Base-by-base conservation (phyloP, 2,329 filamentous ascomycete genomes). In the Stachybotrys chartarum region DNA sequence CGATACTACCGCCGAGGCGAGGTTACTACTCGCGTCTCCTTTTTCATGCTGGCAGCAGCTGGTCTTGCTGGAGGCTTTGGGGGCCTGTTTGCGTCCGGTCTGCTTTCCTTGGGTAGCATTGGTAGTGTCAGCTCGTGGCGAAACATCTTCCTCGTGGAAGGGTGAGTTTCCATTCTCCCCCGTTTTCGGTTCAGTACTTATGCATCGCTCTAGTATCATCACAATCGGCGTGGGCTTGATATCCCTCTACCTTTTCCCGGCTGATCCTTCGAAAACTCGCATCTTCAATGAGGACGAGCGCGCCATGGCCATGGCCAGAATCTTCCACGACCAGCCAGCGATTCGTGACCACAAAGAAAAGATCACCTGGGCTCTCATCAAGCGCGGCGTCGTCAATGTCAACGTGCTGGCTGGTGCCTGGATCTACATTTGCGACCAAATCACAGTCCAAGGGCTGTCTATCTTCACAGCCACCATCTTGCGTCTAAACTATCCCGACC, bases 111-210 rank as follows among this genome's bases (percentile, higher is more conserved):
- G 17, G 61, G 58, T 1, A 57, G 51, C 24, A 63, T 66, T 18
- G 63, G 63, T 14, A 56, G 52, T 14, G 50, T 65, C 6, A 53
- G 78, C 59, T 78, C 73, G 0, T 82, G 79, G 79, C 73, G 78
- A 57, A 81, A 81, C 65, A 85, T 85, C 60, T 85, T 85, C 71
- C 83, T 85, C 68, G 84, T 85, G 57, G 82, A 85, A 63, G 82
- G 57, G 45, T 63, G 50, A 52, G 61, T 57, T n/a, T 30, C 11
- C 8, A 5, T 14, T 12, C 31, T 17, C 2, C 6, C 10, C 3
- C 1, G 16, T 55, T 57, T 18, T 39, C n/a, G n/a, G n/a, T 16
- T 46, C n/a, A 12, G 7, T 1, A 1, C 14, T 35, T 5, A 1
- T 45, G 18, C 6, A 11, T 44, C 1, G 0, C 2, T 16, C 30